Conservation (phyloP, 257 asterid genomes). For the Petunia axillaris region DNA sequence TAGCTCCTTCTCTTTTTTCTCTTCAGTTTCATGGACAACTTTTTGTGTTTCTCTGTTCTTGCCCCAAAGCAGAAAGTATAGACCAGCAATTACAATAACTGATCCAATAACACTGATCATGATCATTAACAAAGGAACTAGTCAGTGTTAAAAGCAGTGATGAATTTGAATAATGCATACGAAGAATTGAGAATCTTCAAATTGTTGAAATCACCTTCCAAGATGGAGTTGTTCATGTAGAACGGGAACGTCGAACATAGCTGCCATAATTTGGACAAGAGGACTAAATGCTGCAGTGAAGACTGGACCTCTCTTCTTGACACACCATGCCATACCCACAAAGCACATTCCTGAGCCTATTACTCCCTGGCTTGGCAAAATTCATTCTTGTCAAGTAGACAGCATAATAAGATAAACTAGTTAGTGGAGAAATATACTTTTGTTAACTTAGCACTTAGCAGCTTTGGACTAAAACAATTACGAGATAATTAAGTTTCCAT, state of each 20-base stretch:
- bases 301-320: slow-evolving; percentile 79
- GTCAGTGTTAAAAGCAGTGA: background rate
- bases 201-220: slow-evolving; percentile 53
- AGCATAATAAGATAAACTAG: slow-evolving; percentile 11
- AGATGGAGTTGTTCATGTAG: slow-evolving; percentile 77
- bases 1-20: slow-evolving; percentile 19
- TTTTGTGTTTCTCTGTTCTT: slow-evolving; percentile 58
- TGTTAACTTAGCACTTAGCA: background rate
- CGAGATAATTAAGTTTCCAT: slow-evolving; percentile 7
- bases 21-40: slow-evolving; percentile 28
- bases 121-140: background rate
- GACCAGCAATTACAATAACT: slow-evolving; percentile 54
- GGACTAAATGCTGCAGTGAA: slow-evolving; percentile 88
- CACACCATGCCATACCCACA: slow-evolving; percentile 95
- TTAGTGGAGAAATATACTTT: background rate
- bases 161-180: background rate
- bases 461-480: background rate
- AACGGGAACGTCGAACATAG: slow-evolving; percentile 60
- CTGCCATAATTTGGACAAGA: slow-evolving; percentile 72
- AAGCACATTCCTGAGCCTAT: slow-evolving; percentile 80
- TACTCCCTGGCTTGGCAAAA: slow-evolving; percentile 56
- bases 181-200: background rate
- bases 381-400: slow-evolving; percentile 7
- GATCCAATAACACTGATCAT: slow-evolving; percentile 66
- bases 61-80: slow-evolving; percentile 78